Evolutionary conservation across 306 rosid species (phyloP), one percentile per base, ranked within the genome.

Genomic region (Malus sylvestris): DNA sequence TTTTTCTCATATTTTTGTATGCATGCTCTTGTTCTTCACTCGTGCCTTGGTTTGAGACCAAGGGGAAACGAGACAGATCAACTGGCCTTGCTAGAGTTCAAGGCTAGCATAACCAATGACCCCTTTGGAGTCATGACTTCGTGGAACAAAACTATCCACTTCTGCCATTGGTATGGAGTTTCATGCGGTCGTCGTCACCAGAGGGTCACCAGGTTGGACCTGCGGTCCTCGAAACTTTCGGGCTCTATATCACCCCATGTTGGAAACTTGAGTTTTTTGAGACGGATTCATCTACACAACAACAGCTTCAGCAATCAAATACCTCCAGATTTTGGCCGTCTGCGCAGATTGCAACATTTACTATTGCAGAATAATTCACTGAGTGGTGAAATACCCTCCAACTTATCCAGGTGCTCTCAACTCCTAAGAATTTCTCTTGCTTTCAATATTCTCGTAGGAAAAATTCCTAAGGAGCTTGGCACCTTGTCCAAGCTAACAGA

Each of bases 81-180:
- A 22, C 19, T 38, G 38, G 38, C 76, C 76, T 58, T 72, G 76
- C 67, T 72, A 4, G 53, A 72, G 4, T 1, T 72, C 40, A 72
- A 72, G 67, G 33, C 55, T 16, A 35, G 14, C 46, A 72, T 72
- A 72, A 58, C 67, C 25, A 6, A 29, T 8, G 76, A 72, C 32
- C 76, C 76, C 7, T 20, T 72, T 2, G 40, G 40, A 10, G 65
- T 58, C 15, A 1, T 38, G 53, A 22, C 35, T 42, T 57, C 64
- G 8, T 71, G 75, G 75, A 32, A 71, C 14, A 12, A 71, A 18
- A 20, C 29, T 49, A 52, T 30, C 49, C 75, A 71, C 29, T 71
- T 71, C 2, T 71, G 75, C 64, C 11, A 8, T 0, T 67, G 71
- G 71, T 29, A 35, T 19, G 71, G 71, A 1, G 52, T 67, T 0